Conservation (phyloP, 208 protist species). For the Vickermania ingenoplastis region DNA sequence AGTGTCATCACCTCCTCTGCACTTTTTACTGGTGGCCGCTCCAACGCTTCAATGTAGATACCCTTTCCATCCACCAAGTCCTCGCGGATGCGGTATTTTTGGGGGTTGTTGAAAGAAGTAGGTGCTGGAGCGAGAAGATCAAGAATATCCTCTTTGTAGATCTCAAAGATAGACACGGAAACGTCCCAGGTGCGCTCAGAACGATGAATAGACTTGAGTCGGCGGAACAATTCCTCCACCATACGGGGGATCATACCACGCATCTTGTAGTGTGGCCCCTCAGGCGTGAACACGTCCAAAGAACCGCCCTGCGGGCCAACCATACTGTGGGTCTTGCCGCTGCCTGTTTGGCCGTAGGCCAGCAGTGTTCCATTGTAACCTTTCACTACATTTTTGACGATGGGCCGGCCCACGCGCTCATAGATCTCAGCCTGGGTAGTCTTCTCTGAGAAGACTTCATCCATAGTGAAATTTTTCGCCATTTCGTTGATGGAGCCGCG, state of each 20-base stretch:
- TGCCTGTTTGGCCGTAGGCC: conserved; percentile 50
- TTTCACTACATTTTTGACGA: conserved; percentile 29
- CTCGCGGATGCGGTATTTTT: conserved; percentile 34
- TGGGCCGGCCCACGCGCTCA: conserved; percentile 17
- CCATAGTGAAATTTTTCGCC: conserved; percentile 30
- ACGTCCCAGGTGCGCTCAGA: conserved; percentile 28
- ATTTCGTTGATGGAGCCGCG: conserved; percentile 9
- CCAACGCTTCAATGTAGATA: conserved; percentile 32
- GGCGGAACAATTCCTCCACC: conserved; percentile 28
- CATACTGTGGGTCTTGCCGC: conserved; percentile 62
- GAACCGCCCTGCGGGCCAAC: conserved; percentile 31
- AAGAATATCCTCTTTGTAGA: conserved; percentile 57
- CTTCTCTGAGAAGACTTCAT: conserved; percentile 25
- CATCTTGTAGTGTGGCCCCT: conserved; percentile 6
- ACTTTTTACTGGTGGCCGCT: conserved; percentile 13
- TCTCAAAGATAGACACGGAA: conserved; percentile 33
- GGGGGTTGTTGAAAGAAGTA: background rate
- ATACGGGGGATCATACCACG: conserved; percentile 45
- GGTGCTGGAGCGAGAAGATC: conserved; percentile 28
- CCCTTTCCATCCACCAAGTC: conserved; percentile 14
- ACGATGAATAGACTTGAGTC: conserved; percentile 12
- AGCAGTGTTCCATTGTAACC: conserved; percentile 49
- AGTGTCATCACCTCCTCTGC: conserved; percentile 24
- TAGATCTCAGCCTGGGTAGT: conserved; percentile 39
- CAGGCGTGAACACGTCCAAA: conserved; percentile 5